phyloP scores from a whole-genome alignment of 352 stramenopile genomes.

The Pythium apleroticum region DNA sequence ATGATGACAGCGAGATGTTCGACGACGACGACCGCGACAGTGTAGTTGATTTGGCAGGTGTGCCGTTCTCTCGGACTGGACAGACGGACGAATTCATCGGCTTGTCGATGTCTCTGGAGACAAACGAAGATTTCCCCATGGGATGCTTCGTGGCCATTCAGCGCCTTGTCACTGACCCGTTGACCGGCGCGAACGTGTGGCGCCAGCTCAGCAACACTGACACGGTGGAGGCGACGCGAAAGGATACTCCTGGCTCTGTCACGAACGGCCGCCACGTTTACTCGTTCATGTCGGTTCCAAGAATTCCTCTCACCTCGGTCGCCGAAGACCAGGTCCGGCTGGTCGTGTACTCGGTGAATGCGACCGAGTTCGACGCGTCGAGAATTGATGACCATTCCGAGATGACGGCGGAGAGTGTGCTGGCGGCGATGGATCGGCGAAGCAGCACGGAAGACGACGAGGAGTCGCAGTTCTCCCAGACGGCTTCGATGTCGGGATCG shows the following conservation, averaged over 20 bases:
- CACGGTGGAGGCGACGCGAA: conserved; percentile 64
- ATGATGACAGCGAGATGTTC: conserved; percentile 37
- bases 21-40: conserved; percentile 45
- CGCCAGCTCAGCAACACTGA: conserved; percentile 80
- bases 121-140: conserved; percentile 70
- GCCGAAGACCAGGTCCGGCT: conserved; percentile 71
- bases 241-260: conserved; percentile 31
- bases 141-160: conserved; percentile 84
- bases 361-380: conserved; percentile 27
- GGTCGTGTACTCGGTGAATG: conserved; percentile 69
- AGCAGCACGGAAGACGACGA: conserved; percentile 46
- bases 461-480: conserved; percentile 15
- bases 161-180: conserved; percentile 44
- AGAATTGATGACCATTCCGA: conserved; percentile 51
- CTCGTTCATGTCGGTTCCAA: conserved; percentile 81
- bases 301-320: conserved; percentile 52
- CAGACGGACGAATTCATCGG: conserved; percentile 63
- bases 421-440: conserved; percentile 64
- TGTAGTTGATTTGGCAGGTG: conserved; percentile 25
- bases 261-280: conserved; percentile 59
- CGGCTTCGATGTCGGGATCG: conserved; percentile 16
- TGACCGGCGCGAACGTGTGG: conserved; percentile 52
- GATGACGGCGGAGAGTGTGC: conserved; percentile 69
- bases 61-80: conserved; percentile 9
- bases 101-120: conserved; percentile 82